These are phyloP conservation scores for Polymyxa betae DNA, from an alignment of 208 protist species.

Conservation along the genomic window DNA sequence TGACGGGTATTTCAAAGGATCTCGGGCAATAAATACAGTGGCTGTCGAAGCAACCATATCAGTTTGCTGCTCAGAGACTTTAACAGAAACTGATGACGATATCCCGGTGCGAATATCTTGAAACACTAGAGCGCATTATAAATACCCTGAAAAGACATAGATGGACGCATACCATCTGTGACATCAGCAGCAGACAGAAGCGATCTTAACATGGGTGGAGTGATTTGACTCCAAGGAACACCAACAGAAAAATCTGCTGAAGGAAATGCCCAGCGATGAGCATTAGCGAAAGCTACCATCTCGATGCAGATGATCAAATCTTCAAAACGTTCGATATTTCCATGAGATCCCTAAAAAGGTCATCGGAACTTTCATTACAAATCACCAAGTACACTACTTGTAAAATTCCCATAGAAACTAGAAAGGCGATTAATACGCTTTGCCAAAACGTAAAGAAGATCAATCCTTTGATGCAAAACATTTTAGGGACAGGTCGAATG, in stretches of 20 bases:
- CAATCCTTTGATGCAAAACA: conserved; percentile 36
- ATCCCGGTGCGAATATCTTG: not conserved
- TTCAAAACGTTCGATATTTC: not conserved
- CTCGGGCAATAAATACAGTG: not conserved
- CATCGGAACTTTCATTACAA: not conserved
- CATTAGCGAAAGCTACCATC: conserved; percentile 35
- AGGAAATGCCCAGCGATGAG: conserved; percentile 2
- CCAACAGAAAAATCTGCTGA: not conserved
- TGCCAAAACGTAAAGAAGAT: conserved; percentile 53
- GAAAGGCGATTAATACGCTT: conserved; percentile 22
- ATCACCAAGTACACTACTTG: not conserved
- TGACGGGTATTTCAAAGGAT: not conserved
- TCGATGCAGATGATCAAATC: conserved; percentile 32
- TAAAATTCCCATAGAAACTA: not conserved
- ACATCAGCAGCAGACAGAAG: conserved; percentile 29
- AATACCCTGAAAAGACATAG: not conserved
- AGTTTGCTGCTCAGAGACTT: not conserved
- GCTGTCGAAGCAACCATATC: not conserved
- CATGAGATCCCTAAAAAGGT: not conserved
- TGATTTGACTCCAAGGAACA: not conserved
- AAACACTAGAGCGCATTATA: not conserved
- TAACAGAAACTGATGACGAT: not conserved
- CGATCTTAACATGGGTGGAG: conserved; percentile 10
- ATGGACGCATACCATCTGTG: not conserved
- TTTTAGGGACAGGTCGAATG: conserved; percentile 21